A percentile compares a stretch with the other conserved stretches of the same genome.
Evolutionary conservation across 169 alveolate genomes (phyloP).

Genomic region (Plasmodium coatneyi): DNA sequence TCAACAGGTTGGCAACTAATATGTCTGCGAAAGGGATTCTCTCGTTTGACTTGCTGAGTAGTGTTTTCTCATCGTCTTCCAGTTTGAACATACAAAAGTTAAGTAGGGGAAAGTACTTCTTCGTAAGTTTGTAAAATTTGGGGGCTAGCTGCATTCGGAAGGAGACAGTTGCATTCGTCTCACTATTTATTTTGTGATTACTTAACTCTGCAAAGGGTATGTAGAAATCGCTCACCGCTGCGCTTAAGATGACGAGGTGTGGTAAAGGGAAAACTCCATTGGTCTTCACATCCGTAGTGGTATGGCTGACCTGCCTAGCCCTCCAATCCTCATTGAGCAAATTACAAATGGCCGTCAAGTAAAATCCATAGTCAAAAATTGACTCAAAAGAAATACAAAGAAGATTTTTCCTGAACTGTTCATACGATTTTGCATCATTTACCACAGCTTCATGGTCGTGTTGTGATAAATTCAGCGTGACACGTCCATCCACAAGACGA

Average conservation of each 20-base stretch:
- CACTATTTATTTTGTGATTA: conserved; percentile 45
- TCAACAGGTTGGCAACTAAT: conserved; percentile 38
- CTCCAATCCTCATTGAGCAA: not conserved
- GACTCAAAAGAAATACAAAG: conserved; percentile 78
- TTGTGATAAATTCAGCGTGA: not conserved
- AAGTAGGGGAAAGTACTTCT: conserved; percentile 13
- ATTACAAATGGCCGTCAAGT: conserved; percentile 60
- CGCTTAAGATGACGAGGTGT: conserved; percentile 80
- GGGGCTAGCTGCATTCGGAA: conserved; percentile 32
- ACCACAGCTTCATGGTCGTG: not conserved
- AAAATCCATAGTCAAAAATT: conserved; percentile 76
- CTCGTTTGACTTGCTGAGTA: conserved; percentile 11
- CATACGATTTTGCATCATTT: conserved; percentile 3
- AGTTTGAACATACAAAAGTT: conserved; percentile 35
- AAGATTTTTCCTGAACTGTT: conserved; percentile 18
- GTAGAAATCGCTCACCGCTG: conserved; percentile 93
- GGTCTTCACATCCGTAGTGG: not conserved
- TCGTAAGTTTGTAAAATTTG: conserved; percentile 22
- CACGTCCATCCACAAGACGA: not conserved
- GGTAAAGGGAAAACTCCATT: not conserved
- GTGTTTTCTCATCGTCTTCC: conserved; percentile 21
- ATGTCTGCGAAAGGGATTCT: conserved; percentile 25
- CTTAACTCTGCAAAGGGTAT: conserved; percentile 77
- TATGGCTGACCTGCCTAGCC: not conserved
- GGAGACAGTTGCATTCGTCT: not conserved